Conservation (phyloP, 164 flowering plant species). For the Vitis rupestris region DNA sequence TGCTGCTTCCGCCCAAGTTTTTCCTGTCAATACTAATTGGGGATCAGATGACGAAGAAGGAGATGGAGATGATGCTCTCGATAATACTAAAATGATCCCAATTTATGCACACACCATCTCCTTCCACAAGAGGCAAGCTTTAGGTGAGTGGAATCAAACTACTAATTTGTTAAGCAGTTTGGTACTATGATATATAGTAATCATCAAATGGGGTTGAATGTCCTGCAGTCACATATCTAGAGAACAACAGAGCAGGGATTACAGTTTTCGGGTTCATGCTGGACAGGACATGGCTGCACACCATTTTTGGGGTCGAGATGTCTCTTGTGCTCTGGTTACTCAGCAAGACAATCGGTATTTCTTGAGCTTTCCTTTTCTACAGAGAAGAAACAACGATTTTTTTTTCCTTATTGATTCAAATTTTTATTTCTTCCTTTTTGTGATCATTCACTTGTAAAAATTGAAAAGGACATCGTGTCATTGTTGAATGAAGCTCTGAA, state of each 20-base stretch:
- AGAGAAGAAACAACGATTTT: too few relatives aligned
- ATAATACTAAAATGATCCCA: conserved; percentile 44
- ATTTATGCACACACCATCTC: conserved; percentile 52
- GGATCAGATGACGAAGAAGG: conserved; percentile 43
- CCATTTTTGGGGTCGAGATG: conserved; percentile 68
- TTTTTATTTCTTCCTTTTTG: too few relatives aligned
- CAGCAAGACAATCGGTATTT: conserved; percentile 68
- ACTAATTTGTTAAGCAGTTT: too few relatives aligned
- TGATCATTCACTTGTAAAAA: too few relatives aligned
- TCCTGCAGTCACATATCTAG: conserved; percentile 71
- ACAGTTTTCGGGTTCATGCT: conserved; percentile 83
- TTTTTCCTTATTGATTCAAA: too few relatives aligned
- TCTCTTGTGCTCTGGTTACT: conserved; percentile 83
- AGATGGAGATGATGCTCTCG: conserved; percentile 50
- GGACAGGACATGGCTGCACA: conserved; percentile 71
- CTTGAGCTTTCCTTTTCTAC: conserved; percentile 5
- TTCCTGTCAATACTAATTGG: conserved; percentile 14
- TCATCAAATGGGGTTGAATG: too few relatives aligned
- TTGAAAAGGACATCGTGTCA: too few relatives aligned
- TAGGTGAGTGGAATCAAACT: conserved; percentile 39
- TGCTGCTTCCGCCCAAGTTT: conserved; percentile 16
- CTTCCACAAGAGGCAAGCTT: conserved; percentile 72
- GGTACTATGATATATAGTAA: not conserved
- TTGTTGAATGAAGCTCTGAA: too few relatives aligned
- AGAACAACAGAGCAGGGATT: conserved; percentile 83